These are phyloP conservation scores for Leishmania mexicana DNA, from an alignment of 208 protist genomes.

Conservation along the genomic window DNA sequence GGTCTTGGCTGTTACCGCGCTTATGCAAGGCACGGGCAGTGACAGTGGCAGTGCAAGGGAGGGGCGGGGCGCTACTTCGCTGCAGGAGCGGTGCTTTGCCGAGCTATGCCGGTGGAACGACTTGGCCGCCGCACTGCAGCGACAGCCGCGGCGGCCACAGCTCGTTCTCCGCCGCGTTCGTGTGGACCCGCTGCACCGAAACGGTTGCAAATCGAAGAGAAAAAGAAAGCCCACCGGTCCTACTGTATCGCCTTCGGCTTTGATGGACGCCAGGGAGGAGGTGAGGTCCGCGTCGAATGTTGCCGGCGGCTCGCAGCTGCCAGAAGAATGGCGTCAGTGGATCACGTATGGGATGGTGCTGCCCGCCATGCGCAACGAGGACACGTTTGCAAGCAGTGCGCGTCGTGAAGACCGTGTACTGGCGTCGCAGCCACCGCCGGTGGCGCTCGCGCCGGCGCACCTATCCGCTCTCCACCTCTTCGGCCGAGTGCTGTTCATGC, in stretches of 20 bases:
- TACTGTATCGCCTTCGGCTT: background rate
- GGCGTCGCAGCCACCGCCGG: slow-evolving; percentile 13
- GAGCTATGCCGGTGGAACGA: slow-evolving; percentile 47
- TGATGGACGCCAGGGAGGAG: background rate
- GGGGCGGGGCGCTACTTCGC: background rate
- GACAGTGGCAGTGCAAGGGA: background rate
- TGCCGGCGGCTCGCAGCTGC: background rate
- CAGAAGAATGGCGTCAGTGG: background rate
- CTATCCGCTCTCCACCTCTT: slow-evolving; percentile 26
- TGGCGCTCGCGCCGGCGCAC: slow-evolving; percentile 29
- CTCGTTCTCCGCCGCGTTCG: slow-evolving; percentile 20
- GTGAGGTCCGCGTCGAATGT: background rate
- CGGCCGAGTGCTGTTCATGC: slow-evolving; percentile 41
- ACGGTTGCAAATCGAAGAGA: background rate
- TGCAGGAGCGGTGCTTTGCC: slow-evolving; percentile 34
- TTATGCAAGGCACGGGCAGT: background rate
- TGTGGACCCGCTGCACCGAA: background rate
- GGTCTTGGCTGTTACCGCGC: slow-evolving; percentile 16
- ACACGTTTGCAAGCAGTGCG: slow-evolving; percentile 37
- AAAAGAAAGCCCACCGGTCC: too few relatives aligned
- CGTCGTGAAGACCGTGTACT: slow-evolving; percentile 22
- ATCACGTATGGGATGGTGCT: slow-evolving; percentile 49
- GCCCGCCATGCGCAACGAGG: slow-evolving; percentile 46
- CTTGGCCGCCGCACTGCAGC: slow-evolving; percentile 42
- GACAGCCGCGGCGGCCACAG: slow-evolving; percentile 50